phyloP scores from a whole-genome alignment of 2,329 filamentous ascomycete genomes.

The Lachnellula willkommii region DNA sequence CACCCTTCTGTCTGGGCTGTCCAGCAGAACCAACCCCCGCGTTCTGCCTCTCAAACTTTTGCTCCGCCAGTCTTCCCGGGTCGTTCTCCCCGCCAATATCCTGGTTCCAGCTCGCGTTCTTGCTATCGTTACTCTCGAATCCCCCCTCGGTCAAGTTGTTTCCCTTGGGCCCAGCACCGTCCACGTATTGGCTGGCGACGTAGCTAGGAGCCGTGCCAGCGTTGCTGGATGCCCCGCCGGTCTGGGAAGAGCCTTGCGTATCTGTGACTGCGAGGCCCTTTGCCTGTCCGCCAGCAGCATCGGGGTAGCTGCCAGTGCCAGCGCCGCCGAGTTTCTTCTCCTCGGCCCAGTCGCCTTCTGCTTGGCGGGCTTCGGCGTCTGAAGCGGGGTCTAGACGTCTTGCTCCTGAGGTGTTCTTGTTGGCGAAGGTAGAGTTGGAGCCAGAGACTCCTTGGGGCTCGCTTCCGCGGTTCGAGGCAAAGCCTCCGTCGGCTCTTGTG shows the following conservation, averaged over 20 bases:
- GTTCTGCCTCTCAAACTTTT: slow-evolving; percentile 34
- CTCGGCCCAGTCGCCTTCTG: slow-evolving; percentile 19
- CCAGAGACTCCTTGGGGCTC: slow-evolving; percentile 45
- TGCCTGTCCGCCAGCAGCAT: slow-evolving; percentile 14
- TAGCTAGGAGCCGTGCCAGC: slow-evolving; percentile 24
- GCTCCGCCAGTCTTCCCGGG: slow-evolving; percentile 42
- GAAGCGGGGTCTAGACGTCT: slow-evolving; percentile 40
- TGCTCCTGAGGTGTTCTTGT: slow-evolving; percentile 49
- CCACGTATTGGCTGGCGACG: slow-evolving; percentile 21
- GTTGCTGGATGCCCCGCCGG: slow-evolving; percentile 11
- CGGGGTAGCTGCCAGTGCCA: slow-evolving; percentile 10
- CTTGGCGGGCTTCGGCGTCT: slow-evolving; percentile 24
- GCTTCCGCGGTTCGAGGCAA: slow-evolving; percentile 53
- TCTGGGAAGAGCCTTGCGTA: slow-evolving; percentile 10
- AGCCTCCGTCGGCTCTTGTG: slow-evolving; percentile 51
- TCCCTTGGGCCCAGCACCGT: slow-evolving; percentile 23
- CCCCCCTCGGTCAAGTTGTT: slow-evolving; percentile 28
- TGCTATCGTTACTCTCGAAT: slow-evolving; percentile 23
- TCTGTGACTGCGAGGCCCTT: slow-evolving; percentile 13
- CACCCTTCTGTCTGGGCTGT: slow-evolving; percentile 20
- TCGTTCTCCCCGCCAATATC: slow-evolving; percentile 46
- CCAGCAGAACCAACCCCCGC: slow-evolving; percentile 17
- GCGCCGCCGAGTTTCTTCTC: slow-evolving; percentile 20
- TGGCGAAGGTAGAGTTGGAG: slow-evolving; percentile 50
- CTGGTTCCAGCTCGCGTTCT: slow-evolving; percentile 31